Base-by-base conservation (phyloP, 345 rosid species). In the Linum usitatissimum region DNA sequence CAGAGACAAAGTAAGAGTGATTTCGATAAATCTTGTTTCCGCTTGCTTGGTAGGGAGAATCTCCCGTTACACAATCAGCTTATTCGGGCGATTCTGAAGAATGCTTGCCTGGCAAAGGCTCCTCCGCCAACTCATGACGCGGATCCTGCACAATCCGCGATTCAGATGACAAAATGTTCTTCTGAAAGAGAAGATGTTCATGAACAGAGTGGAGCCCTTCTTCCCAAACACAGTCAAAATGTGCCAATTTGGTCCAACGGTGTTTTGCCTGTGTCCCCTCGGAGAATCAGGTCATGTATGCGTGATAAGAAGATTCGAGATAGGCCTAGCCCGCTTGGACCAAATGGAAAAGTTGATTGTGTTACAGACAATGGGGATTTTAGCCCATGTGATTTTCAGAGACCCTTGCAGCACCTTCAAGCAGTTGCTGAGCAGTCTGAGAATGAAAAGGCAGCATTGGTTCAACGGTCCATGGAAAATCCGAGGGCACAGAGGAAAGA, bases 401-500 rank as follows among this genome's bases (percentile, higher is more conserved):
- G 63, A 59, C 71, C 63, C 14, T 30, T 70, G 74, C 79, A 64
- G 71, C 73, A 70, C 66, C 79, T 65, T 81, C 79, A 81, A 73
- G 71, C 64, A 55, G 64, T 68, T 36, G 57, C 58, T 6, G 61
- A 55, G 53, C 30, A 67, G 38, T 28, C 66, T 23, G 63, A 62
- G 53, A 62, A 61, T 59, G 77, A 48, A 53, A 68, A 10, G 28
- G 60, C 63, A 7, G 68, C 20, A 53, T 63, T 39, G 49, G 28
- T 42, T 53, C 64, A 59, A 39, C 66, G 42, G 12, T 55, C 55
- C 69, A 61, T 20, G 58, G 63, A 6, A 58, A 62, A 65, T 34
- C 5, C 19, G 58, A 64, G 38, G 62, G 53, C 59, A 30, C 71
- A 49, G 34, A 64, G 63, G 53, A 64, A 64, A 54, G 70, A 63